Base-by-base conservation (phyloP, 164 flowering plant species). In the Warburgia ugandensis region DNA sequence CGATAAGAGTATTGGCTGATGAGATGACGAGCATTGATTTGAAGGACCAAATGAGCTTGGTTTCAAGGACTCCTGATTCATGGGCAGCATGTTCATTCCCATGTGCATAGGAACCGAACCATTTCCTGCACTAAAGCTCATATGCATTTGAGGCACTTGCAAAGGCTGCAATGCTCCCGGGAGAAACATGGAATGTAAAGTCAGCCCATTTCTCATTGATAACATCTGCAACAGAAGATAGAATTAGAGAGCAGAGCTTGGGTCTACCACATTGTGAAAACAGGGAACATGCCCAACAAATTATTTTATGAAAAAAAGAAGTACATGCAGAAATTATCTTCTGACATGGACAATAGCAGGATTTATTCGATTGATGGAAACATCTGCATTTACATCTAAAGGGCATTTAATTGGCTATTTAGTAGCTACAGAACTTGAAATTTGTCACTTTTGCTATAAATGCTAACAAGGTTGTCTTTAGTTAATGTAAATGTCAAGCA, bases 171-270 rank as follows among this genome's bases (percentile, higher is more conserved):
- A 12, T 4, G 56, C 55, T 56, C 74, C 82, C 33, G 92, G 83
- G 21, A 75, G 60, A 69, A 76, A 74, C 69, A 77, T 48, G n/a
- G 96, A 82, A 52, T 75, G 75, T 63, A 86, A 56, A 66, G 62
- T 71, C 47, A 78, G 39, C 29, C 90, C 95, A 55, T 80, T 85
- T 70, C 80, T 77, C 90, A 83, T 74, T 21, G 95, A 67, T 43
- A 86, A 56, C 90, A 83, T 78, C 90, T 86, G 78, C 31, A 8
- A 60, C 55, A 50, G 44, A 4, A n/a, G 19, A 31, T 20, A 29
- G 31, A 48, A 48, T 48, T 52, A 53, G 12, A 17, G 52, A 56
- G 32, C 44, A 16, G 22, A 14, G 32, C 32, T 45, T 45, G 36
- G 22, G 13, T 33, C 5, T 4, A 10, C 47, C 37, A 9, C 27